Base-by-base conservation (phyloP, 2,329 filamentous ascomycete genomes). In the Elsinoe australis region DNA sequence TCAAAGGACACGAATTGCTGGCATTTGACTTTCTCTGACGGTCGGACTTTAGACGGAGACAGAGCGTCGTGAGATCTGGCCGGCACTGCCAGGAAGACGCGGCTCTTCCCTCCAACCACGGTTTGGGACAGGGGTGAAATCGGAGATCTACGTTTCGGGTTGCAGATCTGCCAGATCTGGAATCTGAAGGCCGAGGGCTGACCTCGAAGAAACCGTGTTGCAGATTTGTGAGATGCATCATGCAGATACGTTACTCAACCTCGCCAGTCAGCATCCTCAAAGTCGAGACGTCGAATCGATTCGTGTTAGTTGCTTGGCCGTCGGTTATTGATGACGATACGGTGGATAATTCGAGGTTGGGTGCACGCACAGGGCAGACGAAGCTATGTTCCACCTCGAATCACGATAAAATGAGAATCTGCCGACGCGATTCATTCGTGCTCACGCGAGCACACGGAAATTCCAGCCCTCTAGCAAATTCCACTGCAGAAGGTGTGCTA, bases 171-270 rank as follows among this genome's bases (percentile, higher is more conserved):
- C 26, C 26, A 29, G 26, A 29, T 29, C 26, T 29, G 26, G 26
- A 29, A n/a, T 12, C 7, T 29, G 26, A 6, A 29, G 26, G 26
- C 6, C 26, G 26, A 29, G 26, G n/a, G n/a, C n/a, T n/a, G n/a
- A 29, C 26, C 26, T 29, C 26, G 26, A 29, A n/a, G n/a, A n/a
- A 29, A 29, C 26, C 12, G 26, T 29, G 26, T 29, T 29, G 26
- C 22, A 12, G 5, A 14, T 9, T 14, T 44, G 8, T 32, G 12
- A 5, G 5, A 10, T 12, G 8, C 4, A 26, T 5, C 6, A 24
- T 44, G 39, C 39, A 44, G n/a, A 31, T 9, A 44, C 39, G 39
- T 44, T 44, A 31, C 39, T 31, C 39, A 44, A 44, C 39, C 24
- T 14, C 24, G 3, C 32, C 5, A 14, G 3, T 17, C 32, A 15